Percentiles rank a stretch among this genome's conserved stretches.
These are phyloP conservation scores for Leucoagaricus sp. DNA, from an alignment of 1,284 basidiomycete genomes.

Conservation along the genomic window DNA sequence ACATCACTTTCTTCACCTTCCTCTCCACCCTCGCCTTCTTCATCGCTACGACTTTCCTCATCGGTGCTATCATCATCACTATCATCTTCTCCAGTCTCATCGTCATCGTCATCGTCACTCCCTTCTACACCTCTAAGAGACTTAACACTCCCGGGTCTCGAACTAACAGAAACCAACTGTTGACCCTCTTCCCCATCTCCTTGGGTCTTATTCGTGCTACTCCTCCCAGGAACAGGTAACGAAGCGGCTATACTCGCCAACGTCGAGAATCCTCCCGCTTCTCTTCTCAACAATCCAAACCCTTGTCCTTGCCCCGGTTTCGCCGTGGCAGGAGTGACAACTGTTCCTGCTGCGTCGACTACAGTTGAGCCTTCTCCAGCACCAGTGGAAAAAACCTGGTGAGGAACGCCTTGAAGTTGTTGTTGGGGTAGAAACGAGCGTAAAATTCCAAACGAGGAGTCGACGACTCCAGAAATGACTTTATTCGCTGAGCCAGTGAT, in stretches of 20 bases:
- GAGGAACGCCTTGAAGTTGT: background rate
- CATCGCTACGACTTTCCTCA: constrained; percentile 15
- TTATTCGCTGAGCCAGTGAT: constrained; percentile 84
- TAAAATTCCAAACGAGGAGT: constrained; percentile 83
- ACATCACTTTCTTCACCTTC: constrained; percentile 35
- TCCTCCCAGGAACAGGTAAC: constrained; percentile 33
- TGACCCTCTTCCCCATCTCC: constrained; percentile 61
- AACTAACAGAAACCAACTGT: constrained; percentile 56
- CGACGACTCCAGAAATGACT: constrained; percentile 74
- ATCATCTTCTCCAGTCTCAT: constrained; percentile 31
- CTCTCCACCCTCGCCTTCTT: constrained; percentile 35
- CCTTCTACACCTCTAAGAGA: constrained; percentile 30
- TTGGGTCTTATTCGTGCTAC: constrained; percentile 35
- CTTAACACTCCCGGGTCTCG: constrained; percentile 54
- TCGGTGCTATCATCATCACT: constrained; percentile 25
- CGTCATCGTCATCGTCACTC: constrained; percentile 32
- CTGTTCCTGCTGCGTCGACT: background rate
- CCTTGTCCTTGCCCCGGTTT: constrained; percentile 33
- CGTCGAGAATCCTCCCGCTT: constrained; percentile 73
- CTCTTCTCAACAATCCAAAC: constrained; percentile 67
- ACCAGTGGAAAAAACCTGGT: background rate
- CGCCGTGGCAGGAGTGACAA: constrained; percentile 16
- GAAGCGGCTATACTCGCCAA: constrained; percentile 74
- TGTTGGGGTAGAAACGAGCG: constrained; percentile 56
- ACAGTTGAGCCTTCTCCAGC: background rate